These are phyloP conservation scores for Geranium rotundifolium DNA, from an alignment of 345 rosid genomes.

Conservation along the genomic window DNA sequence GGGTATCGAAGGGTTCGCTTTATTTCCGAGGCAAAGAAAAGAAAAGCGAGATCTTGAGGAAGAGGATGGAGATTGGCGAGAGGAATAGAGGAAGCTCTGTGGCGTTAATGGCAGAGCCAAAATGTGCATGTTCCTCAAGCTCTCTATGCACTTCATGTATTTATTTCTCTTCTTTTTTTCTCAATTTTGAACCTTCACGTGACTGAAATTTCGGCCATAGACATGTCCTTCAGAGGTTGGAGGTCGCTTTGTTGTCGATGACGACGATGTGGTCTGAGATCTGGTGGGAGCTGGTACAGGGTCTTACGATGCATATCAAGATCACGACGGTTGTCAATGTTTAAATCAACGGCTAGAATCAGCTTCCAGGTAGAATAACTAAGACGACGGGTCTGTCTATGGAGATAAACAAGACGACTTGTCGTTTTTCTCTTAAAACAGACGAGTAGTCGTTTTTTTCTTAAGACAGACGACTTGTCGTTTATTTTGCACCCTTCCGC, in stretches of 20 bases:
- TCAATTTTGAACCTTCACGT: neutral
- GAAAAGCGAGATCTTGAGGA: neutral
- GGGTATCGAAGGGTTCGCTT: constrained; percentile 1
- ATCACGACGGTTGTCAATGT: no score
- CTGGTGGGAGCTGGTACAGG: neutral
- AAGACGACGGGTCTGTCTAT: no score
- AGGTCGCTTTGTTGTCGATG: neutral
- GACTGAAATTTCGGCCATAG: neutral
- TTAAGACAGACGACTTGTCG: no score
- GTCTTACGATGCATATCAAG: neutral
- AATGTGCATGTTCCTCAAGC: neutral
- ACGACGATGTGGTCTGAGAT: neutral
- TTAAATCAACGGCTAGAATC: neutral
- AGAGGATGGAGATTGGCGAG: neutral
- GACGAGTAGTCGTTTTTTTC: no score
- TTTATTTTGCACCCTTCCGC: no score
- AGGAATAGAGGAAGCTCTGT: neutral
- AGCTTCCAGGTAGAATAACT: neutral
- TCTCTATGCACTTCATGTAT: neutral
- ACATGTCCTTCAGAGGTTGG: neutral
- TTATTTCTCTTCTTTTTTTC: neutral
- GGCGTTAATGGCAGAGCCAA: neutral
- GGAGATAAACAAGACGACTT: no score
- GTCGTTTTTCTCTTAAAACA: no score
- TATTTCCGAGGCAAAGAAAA: neutral